These are phyloP conservation scores for Plantago ovata DNA, from an alignment of 257 asterid species.

Conservation along the genomic window DNA sequence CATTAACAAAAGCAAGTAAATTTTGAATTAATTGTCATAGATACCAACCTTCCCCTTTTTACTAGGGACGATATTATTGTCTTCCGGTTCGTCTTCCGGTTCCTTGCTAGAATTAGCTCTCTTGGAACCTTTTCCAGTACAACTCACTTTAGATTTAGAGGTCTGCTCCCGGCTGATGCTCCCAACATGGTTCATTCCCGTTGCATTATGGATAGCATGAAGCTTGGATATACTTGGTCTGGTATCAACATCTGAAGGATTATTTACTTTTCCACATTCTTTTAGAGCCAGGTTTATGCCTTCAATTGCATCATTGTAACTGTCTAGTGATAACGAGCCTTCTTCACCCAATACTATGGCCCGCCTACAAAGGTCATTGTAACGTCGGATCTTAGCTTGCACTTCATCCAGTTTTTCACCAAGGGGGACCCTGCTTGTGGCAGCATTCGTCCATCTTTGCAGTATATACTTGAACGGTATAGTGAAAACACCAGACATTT, in stretches of 20 bases:
- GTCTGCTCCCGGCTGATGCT: conserved; percentile 33
- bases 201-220: conserved; percentile 37
- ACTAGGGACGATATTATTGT: conserved; percentile 33
- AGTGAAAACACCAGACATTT: conserved; percentile 89
- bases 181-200: conserved; percentile 34
- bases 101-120: conserved; percentile 64
- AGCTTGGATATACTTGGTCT: conserved; percentile 38
- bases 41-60: conserved; percentile 81
- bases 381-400: conserved; percentile 75
- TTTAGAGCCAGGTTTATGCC: conserved; percentile 64
- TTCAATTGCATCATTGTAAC: conserved; percentile 61
- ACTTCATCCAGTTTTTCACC: conserved; percentile 70
- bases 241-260: conserved; percentile 33
- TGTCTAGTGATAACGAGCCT: conserved; percentile 80
- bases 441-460: conserved; percentile 94
- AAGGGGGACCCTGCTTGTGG: conserved; percentile 61
- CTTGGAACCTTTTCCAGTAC: conserved; percentile 45
- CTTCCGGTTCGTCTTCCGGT: conserved; percentile 40
- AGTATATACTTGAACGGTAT: conserved; percentile 68
- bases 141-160: conserved; percentile 27
- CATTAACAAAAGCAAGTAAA: not conserved
- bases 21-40: too few species aligned
- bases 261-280: conserved; percentile 38
- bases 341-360: conserved; percentile 94
- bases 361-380: conserved; percentile 80